Base-by-base conservation (phyloP, 306 rosid species). In the Cercis canadensis region DNA sequence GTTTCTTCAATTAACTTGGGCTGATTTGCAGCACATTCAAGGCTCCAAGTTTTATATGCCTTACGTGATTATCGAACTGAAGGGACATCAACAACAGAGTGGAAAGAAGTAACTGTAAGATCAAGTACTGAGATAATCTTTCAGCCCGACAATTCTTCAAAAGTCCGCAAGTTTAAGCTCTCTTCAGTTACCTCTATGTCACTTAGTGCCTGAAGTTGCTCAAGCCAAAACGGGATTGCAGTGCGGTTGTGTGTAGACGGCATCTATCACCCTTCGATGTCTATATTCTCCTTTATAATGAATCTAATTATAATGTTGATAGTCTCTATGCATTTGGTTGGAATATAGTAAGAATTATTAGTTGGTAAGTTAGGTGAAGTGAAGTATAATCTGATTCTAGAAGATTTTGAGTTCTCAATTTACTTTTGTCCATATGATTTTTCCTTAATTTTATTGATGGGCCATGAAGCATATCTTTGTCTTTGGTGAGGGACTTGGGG, bases 71-170 rank as follows among this genome's bases (percentile, higher is more conserved):
- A 87, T 69, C 85, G 95, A 80, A 80, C 82, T 40, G 89, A 90
- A 68, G 96, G 87, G 61, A 81, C 83, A 71, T 84, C 92, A 16
- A 73, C 76, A 56, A 53, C 87, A 17, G 88, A 87, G 76, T 90
- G 85, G 92, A 89, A 67, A 17, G 99, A 94, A 81, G 89, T 75
- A 43, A 78, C 63, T 8, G 95, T 91, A 19, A 89, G 87, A 85
- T 87, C 99, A 29, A 81, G 83, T 53, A 94, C 95, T 0, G 99
- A 89, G 81, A 81, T 94, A 39, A 17, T 86, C 71, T 89, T 94
- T 80, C 91, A 87, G 82, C 91, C 85, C 6, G 65, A 72, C 29
- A 80, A 83, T 73, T 75, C 85, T 61, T 51, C 83, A 0, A 91
- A 83, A 89, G 78, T 78, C 77, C 74, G 85, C 45, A 89, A 91